These are phyloP conservation scores for Tuber aestivum DNA, from an alignment of 495 filamentous ascomycete genomes.

Conservation along the genomic window DNA sequence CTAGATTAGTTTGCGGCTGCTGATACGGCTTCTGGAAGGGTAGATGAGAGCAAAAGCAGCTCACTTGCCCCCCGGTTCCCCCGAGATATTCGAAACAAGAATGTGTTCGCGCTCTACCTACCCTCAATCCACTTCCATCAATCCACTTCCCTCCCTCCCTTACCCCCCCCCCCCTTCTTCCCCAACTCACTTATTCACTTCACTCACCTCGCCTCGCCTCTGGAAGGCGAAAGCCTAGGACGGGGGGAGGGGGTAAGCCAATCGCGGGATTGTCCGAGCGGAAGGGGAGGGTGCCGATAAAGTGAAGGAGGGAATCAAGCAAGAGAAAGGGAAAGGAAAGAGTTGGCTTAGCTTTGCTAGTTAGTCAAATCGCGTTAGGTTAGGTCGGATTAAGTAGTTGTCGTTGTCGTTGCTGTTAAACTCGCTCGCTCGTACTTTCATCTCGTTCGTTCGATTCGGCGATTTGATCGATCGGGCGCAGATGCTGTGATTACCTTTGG, in stretches of 20 bases:
- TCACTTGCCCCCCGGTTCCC: neutral
- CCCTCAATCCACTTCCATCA: too few species aligned
- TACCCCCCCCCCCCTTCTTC: neutral
- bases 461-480: conserved; percentile 41
- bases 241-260: neutral
- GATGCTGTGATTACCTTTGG: conserved; percentile 5
- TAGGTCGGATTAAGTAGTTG: neutral
- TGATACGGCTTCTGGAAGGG: neutral
- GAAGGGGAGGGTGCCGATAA: neutral
- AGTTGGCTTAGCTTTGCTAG: neutral
- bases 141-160: neutral
- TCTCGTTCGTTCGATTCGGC: conserved; percentile 22
- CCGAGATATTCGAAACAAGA: conserved; percentile 2
- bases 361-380: neutral
- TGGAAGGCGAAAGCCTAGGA: neutral
- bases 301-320: neutral
- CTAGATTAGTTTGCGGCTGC: too few species aligned
- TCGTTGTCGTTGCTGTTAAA: conserved; percentile 2
- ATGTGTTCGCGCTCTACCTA: conserved; percentile 4
- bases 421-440: neutral
- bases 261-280: conserved; percentile 1
- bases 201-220: neutral
- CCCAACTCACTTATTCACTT: neutral
- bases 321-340: neutral
- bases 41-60: neutral